phyloP scores from a whole-genome alignment of 2,329 filamentous ascomycete species.

The Chrysosporium keratinophilum region DNA sequence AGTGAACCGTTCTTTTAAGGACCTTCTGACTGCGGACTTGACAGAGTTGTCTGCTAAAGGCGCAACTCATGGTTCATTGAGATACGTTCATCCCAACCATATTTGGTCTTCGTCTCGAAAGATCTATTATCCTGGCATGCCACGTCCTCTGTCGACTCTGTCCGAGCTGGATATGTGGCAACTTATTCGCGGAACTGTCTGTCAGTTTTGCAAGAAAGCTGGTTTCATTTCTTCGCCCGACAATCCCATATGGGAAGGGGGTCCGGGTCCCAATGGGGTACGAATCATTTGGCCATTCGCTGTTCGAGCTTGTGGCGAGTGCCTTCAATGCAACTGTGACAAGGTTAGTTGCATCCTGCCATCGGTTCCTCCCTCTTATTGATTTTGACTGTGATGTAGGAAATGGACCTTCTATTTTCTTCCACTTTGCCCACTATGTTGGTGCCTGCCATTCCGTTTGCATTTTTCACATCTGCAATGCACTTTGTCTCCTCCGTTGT shows the following conservation, averaged over 20 bases:
- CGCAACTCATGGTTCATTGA: constrained; percentile 25
- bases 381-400: constrained; percentile 41
- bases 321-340: constrained; percentile 49
- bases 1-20: constrained; percentile 58
- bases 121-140: constrained; percentile 55
- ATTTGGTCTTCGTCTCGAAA: constrained; percentile 64
- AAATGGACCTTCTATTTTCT: constrained; percentile 58
- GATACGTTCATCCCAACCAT: constrained; percentile 46
- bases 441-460: constrained; percentile 58
- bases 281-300: constrained; percentile 62
- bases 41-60: constrained; percentile 23
- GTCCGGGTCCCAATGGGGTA: constrained; percentile 52
- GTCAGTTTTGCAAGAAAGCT: constrained; percentile 55
- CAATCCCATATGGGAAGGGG: constrained; percentile 45
- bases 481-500: constrained; percentile 50
- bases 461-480: constrained; percentile 52
- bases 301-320: constrained; percentile 55
- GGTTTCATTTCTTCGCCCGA: constrained; percentile 19
- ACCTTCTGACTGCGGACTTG: constrained; percentile 45
- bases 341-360: constrained; percentile 48
- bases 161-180: constrained; percentile 69
- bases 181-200: constrained; percentile 51
- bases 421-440: constrained; percentile 50
- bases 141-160: constrained; percentile 53
- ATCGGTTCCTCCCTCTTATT: background rate